Evolutionary conservation across 2,329 filamentous ascomycete species (phyloP), one percentile per base, ranked within the genome.

Genomic region (Verticillium longisporum): DNA sequence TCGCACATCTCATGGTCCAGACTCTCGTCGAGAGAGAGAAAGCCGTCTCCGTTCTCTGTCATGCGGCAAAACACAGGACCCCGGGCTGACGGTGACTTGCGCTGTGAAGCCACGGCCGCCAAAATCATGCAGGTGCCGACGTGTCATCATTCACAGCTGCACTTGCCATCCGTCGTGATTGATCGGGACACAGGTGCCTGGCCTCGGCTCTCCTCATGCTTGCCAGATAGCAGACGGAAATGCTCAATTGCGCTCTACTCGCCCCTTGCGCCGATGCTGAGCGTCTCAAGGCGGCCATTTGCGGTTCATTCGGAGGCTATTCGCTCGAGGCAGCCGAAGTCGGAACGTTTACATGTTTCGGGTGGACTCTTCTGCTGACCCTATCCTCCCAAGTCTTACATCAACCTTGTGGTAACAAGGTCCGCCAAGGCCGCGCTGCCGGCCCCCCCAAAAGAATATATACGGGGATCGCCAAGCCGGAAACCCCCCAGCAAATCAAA

Each of bases 181-280:
- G n/a, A 26, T 9, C 9, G 41, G n/a, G 41, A 21, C 41, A 2
- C 6, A n/a, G 41, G n/a, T 26, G 6, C n/a, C 41, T n/a, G n/a
- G 9, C 41, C 1, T 50, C 11, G 21, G 1, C 6, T 9, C 3
- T 50, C 18, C 26, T 26, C 26, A 26, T 26, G 2, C 26, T 26
- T 26, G 41, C 41, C 41, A 18, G 21, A 26, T 26, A n/a, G 10
- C 13, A 41, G 37, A 18, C 9, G 7, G 21, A 21, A 26, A 50
- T 2, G 41, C 18, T 15, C 11, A 18, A 1, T 18, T 50, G 18
- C n/a, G 38, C 41, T 21, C 3, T 26, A 11, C 41, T 36, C 18
- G 21, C 71, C 71, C 11, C 74, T 69, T 6, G 70, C 69, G 2
- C 72, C 73, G 61, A 73, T 72, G 41, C 71, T 72, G 1, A 73